Conservation (phyloP, 1,139 yeast species). For the Tardiomyces blankii region DNA sequence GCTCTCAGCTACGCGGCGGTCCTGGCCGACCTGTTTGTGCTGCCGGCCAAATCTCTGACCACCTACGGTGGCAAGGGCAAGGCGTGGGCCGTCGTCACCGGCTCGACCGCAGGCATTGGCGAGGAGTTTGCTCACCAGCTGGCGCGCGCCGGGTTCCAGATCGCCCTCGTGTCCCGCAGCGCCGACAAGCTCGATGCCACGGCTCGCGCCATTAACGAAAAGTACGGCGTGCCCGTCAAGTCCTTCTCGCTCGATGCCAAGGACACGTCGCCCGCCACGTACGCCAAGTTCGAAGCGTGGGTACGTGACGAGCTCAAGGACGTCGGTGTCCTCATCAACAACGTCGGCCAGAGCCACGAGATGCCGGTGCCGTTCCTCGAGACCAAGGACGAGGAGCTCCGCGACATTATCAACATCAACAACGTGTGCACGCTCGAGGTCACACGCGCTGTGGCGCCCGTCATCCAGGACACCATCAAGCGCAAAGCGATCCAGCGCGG, state of each 20-base stretch:
- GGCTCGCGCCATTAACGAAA: slow-evolving; percentile 48
- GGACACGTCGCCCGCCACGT: slow-evolving; percentile 41
- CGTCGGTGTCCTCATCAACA: slow-evolving; percentile 71
- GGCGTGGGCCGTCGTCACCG: slow-evolving; percentile 87
- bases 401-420: slow-evolving; percentile 74
- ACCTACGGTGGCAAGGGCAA: slow-evolving; percentile 60
- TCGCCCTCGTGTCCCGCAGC: slow-evolving; percentile 78
- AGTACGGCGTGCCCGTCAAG: slow-evolving; percentile 53
- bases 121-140: slow-evolving; percentile 80
- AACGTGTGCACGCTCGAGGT: slow-evolving; percentile 74
- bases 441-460: slow-evolving; percentile 67
- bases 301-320: slow-evolving; percentile 35
- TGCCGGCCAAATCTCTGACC: slow-evolving; percentile 50
- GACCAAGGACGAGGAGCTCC: slow-evolving; percentile 62
- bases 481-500: slow-evolving; percentile 35
- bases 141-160: slow-evolving; percentile 75
- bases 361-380: slow-evolving; percentile 91
- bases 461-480: slow-evolving; percentile 43
- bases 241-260: slow-evolving; percentile 75
- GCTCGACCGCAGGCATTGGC: slow-evolving; percentile 97
- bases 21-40: slow-evolving; percentile 45
- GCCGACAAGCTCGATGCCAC: slow-evolving; percentile 59
- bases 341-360: slow-evolving; percentile 90
- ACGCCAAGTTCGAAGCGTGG: slow-evolving; percentile 38
- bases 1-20: slow-evolving; percentile 33